These are phyloP conservation scores for Ogataea corticis DNA, from an alignment of 805 yeast genomes.

Conservation along the genomic window DNA sequence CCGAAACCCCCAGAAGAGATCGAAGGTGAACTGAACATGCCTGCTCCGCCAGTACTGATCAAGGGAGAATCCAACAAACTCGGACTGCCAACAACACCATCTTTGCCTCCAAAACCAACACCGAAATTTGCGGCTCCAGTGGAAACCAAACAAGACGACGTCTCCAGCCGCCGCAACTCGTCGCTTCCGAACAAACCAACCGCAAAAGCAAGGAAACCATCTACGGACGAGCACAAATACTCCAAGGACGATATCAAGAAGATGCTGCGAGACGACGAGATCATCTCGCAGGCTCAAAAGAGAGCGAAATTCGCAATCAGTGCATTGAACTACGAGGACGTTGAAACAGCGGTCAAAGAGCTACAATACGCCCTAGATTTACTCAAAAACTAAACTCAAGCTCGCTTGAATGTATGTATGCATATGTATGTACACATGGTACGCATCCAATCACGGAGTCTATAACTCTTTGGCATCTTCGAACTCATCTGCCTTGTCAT, in stretches of 20 bases:
- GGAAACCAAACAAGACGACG: background rate
- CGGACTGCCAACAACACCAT: constrained; percentile 32
- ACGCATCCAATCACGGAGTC: too few species aligned
- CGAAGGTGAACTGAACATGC: constrained; percentile 28
- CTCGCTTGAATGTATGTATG: background rate
- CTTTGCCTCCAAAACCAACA: constrained; percentile 16
- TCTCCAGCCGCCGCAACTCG: background rate
- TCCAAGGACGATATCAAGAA: constrained; percentile 43
- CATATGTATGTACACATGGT: background rate
- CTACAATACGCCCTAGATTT: constrained; percentile 53
- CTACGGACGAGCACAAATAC: constrained; percentile 11
- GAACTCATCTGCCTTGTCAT: constrained; percentile 16
- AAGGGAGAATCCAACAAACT: constrained; percentile 32
- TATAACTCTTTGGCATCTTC: constrained; percentile 26
- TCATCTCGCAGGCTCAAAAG: constrained; percentile 61
- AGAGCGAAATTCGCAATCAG: constrained; percentile 75
- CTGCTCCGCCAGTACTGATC: constrained; percentile 32
- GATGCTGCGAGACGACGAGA: constrained; percentile 55
- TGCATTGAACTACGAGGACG: constrained; percentile 77
- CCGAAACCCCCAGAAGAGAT: constrained; percentile 23
- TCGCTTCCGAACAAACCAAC: constrained; percentile 10
- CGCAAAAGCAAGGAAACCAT: constrained; percentile 7
- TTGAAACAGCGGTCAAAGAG: constrained; percentile 65
- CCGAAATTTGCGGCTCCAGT: background rate
- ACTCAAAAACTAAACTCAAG: constrained; percentile 27